Conservation (phyloP, 2,329 filamentous ascomycete species). For the Aspergillus jensenii region DNA sequence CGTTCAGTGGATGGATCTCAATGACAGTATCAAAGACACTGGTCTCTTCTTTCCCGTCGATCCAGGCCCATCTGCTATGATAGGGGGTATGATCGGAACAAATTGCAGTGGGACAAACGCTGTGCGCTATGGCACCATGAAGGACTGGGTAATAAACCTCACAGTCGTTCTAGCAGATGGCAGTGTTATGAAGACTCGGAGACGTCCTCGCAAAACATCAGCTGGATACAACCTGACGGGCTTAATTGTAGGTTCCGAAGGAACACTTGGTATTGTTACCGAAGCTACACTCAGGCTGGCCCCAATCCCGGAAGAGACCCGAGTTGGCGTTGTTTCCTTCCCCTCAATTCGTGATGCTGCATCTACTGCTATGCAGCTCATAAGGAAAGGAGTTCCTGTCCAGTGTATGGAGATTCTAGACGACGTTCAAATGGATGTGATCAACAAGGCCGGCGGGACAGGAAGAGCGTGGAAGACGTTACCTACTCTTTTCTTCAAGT, state of each 20-base stretch:
- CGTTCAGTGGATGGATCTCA: conserved; percentile 89
- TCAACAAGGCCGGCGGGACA: conserved; percentile 65
- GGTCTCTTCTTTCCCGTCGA: conserved; percentile 91
- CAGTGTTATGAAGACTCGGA: conserved; percentile 65
- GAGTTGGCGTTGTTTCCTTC: conserved; percentile 65
- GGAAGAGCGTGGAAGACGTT: conserved; percentile 46
- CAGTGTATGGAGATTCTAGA: conserved; percentile 67
- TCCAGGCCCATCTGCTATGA: conserved; percentile 65
- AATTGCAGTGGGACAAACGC: conserved; percentile 65
- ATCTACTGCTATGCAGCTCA: conserved; percentile 62
- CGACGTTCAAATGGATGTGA: conserved; percentile 63
- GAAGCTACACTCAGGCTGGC: conserved; percentile 69
- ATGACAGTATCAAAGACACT: conserved; percentile 68
- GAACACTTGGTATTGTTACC: conserved; percentile 69
- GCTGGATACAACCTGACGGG: conserved; percentile 71
- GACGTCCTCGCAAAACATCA: conserved; percentile 66
- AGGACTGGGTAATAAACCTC: conserved; percentile 71
- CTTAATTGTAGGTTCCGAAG: conserved; percentile 69
- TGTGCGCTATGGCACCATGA: conserved; percentile 71
- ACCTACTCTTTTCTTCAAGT: conserved; percentile 50
- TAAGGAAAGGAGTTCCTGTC: conserved; percentile 64
- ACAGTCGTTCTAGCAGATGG: conserved; percentile 72
- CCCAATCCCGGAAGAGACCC: conserved; percentile 61
- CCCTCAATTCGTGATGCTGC: conserved; percentile 61
- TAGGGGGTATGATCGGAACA: conserved; percentile 65